phyloP scores from a whole-genome alignment of 2,329 filamentous ascomycete genomes.

The Cadophora luteo-olivacea region DNA sequence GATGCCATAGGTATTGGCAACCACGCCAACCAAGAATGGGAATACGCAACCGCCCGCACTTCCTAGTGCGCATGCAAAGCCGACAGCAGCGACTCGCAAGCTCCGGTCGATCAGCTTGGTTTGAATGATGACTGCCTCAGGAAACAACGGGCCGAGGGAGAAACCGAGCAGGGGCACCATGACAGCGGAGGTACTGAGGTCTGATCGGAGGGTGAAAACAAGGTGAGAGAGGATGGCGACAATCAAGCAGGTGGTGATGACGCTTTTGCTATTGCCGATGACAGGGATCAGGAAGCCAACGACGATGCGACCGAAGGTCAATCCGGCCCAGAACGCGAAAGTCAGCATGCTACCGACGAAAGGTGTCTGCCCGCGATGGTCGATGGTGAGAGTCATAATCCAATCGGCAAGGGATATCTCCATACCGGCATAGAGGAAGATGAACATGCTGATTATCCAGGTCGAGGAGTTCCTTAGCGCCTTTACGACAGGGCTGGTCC shows the following conservation, averaged over 20 bases:
- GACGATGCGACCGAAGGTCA: neutral
- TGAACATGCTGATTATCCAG: conserved; percentile 75
- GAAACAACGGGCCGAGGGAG: neutral
- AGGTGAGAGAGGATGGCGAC: neutral
- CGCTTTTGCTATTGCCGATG: neutral
- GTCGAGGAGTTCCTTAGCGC: conserved; percentile 55
- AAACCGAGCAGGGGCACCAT: neutral
- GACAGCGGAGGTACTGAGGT: neutral
- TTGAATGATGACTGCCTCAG: neutral
- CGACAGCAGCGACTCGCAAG: neutral
- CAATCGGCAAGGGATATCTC: conserved; percentile 82
- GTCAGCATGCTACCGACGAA: neutral
- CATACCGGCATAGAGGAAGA: conserved; percentile 79
- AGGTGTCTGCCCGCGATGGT: neutral
- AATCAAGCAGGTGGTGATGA: neutral
- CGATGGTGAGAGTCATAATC: conserved; percentile 53
- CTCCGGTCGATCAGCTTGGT: neutral
- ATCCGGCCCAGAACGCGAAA: neutral
- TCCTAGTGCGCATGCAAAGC: conserved; percentile 54
- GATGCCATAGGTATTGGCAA: conserved; percentile 65
- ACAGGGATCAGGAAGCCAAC: neutral
- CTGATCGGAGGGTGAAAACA: neutral
- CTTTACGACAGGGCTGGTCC: conserved; percentile 21
- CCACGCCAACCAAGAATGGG: conserved; percentile 70
- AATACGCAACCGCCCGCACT: conserved; percentile 70